A percentile compares a stretch with the other conserved stretches of the same genome.
These are phyloP conservation scores for Dothiorella sarmentorum DNA, from an alignment of 2,329 filamentous ascomycete species.

Conservation along the genomic window DNA sequence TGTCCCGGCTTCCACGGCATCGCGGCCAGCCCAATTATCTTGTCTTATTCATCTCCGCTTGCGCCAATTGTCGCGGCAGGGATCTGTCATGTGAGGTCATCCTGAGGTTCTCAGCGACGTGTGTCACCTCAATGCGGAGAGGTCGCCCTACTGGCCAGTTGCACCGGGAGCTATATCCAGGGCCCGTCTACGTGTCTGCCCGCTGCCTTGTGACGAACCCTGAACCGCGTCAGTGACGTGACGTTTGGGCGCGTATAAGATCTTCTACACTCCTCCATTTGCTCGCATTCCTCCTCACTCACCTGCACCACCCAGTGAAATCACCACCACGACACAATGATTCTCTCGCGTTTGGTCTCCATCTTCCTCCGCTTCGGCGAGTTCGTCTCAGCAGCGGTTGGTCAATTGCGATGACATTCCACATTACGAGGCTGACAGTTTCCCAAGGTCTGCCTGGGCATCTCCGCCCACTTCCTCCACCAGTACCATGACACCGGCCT, in stretches of 20 bases:
- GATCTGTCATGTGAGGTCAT: neutral
- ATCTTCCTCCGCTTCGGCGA: conserved; percentile 59
- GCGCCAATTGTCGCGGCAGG: neutral
- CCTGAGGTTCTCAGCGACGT: neutral
- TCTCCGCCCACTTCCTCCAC: conserved; percentile 65
- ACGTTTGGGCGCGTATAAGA: neutral
- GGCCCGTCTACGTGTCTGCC: conserved; percentile 1
- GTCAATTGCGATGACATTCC: conserved; percentile 10
- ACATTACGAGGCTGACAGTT: conserved; percentile 6
- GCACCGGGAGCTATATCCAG: neutral
- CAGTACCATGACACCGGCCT: conserved; percentile 37
- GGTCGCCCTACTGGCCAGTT: neutral
- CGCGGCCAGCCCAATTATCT: neutral
- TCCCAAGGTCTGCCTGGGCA: conserved; percentile 57
- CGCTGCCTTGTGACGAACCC: conserved; percentile 2
- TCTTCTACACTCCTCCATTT: neutral
- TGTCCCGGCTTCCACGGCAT: neutral
- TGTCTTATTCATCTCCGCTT: conserved; percentile 6
- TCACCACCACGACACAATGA: conserved; percentile 21
- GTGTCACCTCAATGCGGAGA: conserved; percentile 2
- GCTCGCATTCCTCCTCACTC: neutral
- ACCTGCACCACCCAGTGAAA: neutral
- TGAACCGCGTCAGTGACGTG: neutral
- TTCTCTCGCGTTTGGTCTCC: conserved; percentile 54
- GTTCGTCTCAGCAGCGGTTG: conserved; percentile 66